Conservation (phyloP, 2,329 filamentous ascomycete genomes). For the Scleromitrula shiraiana region DNA sequence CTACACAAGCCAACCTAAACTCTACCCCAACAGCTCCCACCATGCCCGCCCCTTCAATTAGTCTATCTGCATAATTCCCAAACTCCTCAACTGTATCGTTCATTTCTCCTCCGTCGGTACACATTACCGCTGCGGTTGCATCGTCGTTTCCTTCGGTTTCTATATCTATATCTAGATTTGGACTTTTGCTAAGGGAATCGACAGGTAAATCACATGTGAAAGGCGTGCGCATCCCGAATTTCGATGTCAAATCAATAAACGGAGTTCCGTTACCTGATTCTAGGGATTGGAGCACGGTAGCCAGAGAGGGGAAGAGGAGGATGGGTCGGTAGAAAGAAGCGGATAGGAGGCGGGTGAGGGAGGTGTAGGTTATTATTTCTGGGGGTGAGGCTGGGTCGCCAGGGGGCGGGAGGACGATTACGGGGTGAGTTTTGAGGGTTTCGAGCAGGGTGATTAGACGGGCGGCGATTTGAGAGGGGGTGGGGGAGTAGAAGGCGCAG, state of each 20-base stretch:
- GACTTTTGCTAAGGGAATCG: background rate
- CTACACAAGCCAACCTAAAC: slow-evolving; percentile 31
- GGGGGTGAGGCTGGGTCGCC: slow-evolving; percentile 8
- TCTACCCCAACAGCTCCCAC: slow-evolving; percentile 38
- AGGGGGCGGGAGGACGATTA: slow-evolving; percentile 18
- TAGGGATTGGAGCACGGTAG: slow-evolving; percentile 21
- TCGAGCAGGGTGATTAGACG: slow-evolving; percentile 32
- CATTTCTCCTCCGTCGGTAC: slow-evolving; percentile 21
- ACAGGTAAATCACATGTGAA: slow-evolving; percentile 12
- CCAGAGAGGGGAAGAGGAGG: slow-evolving; percentile 24
- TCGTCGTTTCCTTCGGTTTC: slow-evolving; percentile 19
- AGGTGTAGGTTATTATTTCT: slow-evolving; percentile 27
- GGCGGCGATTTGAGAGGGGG: slow-evolving; percentile 17
- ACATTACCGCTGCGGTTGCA: slow-evolving; percentile 24
- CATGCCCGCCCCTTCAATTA: slow-evolving; percentile 32
- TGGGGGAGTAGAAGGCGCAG: slow-evolving; percentile 22
- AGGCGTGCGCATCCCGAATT: slow-evolving; percentile 10
- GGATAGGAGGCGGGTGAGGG: slow-evolving; percentile 23
- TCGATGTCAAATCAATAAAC: slow-evolving; percentile 25
- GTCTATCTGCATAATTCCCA: slow-evolving; percentile 15
- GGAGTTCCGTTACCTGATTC: slow-evolving; percentile 36
- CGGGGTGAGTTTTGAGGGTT: slow-evolving; percentile 31
- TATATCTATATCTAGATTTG: slow-evolving; percentile 1
- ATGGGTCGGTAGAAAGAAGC: slow-evolving; percentile 26
- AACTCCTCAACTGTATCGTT: slow-evolving; percentile 22